Base-by-base conservation (phyloP, 495 filamentous ascomycete genomes). In the Talaromyces proteolyticus region DNA sequence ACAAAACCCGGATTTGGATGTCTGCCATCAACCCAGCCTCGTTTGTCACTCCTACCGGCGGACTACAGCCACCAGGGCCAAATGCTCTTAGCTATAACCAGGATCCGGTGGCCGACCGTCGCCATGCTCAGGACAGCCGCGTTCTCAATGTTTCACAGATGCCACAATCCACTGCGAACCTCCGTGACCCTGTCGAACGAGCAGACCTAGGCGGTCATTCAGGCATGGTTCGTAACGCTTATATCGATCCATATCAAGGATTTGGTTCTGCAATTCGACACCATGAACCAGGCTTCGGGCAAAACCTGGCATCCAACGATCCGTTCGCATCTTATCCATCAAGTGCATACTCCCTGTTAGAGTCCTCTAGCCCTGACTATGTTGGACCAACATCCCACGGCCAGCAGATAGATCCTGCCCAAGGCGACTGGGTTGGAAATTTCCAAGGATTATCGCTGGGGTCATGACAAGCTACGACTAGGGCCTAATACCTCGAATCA, bases 1-100 rank as follows among this genome's bases (percentile, higher is more conserved):
- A 95, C 74, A 98, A 98, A 73, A 95, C 91, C 17, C 81, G 93
- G 47, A 97, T 98, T 62, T 98, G 93, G 93, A 95, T 98, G 91
- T 96, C 91, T 4, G 92, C 93, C 6, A 94, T 98, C 70, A 98
- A 98, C 60, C 94, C 93, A 3, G 93, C 93, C 6, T 95, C 92
- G 2, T 96, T 96, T 64, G 89, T 90, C n/a, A 91, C 88, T 46
- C 87, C 88, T 3, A 74, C 79, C 21, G 71, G 86, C 42, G 83
- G 87, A 23, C 67, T 92, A 25, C 83, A 85, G 59, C 57, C 62
- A 14, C 53, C 67, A 4, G 49, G 57, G 29, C 19, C 37, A 19
- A 70, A 65, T 26, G 61, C 65, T 11, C 53, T 72, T 3, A 46
- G 50, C n/a, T 75, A 69, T 46, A 50, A 37, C 37, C 66, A 66